Evolutionary conservation across 2,329 filamentous ascomycete species (phyloP).

Genomic region (Neoscytalidium dimidiatum): DNA sequence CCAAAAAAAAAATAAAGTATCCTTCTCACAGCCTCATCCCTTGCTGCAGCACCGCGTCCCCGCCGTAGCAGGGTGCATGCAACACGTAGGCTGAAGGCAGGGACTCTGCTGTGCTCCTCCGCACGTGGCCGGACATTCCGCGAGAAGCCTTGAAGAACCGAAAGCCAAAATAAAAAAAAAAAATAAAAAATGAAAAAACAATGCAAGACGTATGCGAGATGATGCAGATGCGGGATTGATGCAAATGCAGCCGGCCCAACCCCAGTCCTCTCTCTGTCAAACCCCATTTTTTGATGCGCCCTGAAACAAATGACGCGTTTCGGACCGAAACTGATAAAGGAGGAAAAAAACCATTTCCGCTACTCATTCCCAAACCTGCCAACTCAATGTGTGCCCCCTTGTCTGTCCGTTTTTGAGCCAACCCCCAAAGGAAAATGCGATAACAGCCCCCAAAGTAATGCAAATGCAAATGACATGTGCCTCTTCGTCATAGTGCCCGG

Average conservation of each 20-base stretch:
- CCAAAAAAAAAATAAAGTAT: not conserved
- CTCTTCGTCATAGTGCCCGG: not conserved
- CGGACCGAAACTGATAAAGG: conserved; percentile 13
- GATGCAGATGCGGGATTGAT: conserved; percentile 8
- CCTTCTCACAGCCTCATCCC: not conserved
- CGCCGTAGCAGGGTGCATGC: not conserved
- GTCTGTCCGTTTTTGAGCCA: conserved; percentile 1
- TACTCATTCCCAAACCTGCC: conserved; percentile 16
- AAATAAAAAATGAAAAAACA: too few species aligned
- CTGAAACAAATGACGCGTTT: conserved; percentile 16
- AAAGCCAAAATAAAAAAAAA: too few species aligned
- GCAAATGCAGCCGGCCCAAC: conserved; percentile 12
- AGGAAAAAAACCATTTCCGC: conserved; percentile 4
- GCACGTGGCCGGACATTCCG: conserved; percentile 1
- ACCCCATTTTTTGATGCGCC: conserved; percentile 16
- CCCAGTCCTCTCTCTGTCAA: not conserved
- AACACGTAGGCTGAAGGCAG: not conserved
- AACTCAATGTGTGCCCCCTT: not conserved
- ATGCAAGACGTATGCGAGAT: conserved; percentile 8
- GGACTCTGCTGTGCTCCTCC: conserved; percentile 1
- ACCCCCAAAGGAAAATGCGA: conserved; percentile 2
- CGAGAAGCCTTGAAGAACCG: conserved; percentile 1
- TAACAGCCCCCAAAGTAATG: not conserved
- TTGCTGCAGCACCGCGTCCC: not conserved
- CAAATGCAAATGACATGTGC: conserved; percentile 10